Evolutionary conservation across 768 basidiomycete species (phyloP), one percentile per base, ranked within the genome.

Genomic region (Pleurotus ostreatus): DNA sequence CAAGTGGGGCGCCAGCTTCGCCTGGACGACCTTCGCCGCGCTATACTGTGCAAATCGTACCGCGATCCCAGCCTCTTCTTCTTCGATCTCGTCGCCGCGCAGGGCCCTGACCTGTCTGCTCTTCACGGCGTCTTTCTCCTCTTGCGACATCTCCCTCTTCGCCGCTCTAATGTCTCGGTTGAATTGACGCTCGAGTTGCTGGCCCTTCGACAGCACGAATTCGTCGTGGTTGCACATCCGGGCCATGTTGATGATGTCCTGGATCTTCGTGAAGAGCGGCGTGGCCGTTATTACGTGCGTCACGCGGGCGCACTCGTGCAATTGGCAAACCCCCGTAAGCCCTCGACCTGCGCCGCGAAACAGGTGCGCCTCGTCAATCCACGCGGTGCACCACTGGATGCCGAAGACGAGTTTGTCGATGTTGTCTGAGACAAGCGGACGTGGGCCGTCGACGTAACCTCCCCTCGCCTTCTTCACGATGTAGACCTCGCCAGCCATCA

Each of bases 321-420:
- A 25, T 0, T 54, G 55, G 5, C 59, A 49, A 1, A 44, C 54
- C 1, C 59, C 59, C 0, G 54, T 38, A 22, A 59, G 62, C 1
- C 49, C 49, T 3, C 52, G 56, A 20, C 20, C 25, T 3, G 30
- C 13, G 8, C 56, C 57, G 3, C 61, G 56, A 46, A 55, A 60
- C 5, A 62, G 46, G 49, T 63, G 62, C 0, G 49, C 54, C 46
- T 63, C 61, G 18, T 63, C 61, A 12, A 58, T 20, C 15, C 34
- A 47, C 4, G 40, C 46, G 0, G 49, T 22, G 13, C 48, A 51
- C 56, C 59, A 61, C 2, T 16, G 7, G 1, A 43, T 1, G 16
- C 12, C 18, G 48, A 61, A 61, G 3, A 61, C 6, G 0, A 48
- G 30, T 30, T 30, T 55, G 1, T 37, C 30, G 0, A 4, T 6